Base-by-base conservation (phyloP, 2,329 filamentous ascomycete genomes). In the Plenodomus biglobosus region DNA sequence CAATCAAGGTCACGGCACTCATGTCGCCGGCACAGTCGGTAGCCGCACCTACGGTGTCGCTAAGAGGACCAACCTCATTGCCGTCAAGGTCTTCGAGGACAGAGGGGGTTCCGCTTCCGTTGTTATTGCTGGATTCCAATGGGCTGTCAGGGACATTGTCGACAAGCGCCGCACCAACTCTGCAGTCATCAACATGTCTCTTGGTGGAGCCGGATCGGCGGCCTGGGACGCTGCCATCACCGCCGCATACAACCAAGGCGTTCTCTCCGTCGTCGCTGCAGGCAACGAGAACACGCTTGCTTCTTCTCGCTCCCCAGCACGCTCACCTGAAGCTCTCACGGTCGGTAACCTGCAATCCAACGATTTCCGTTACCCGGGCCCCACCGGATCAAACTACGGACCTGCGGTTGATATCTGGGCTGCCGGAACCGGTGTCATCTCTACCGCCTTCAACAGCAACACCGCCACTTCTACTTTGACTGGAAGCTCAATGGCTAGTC, bases 401-500 rank as follows among this genome's bases (percentile, higher is more conserved):
- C 52, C 62, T n/a, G 62, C 53, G 10, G 68, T 75, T 27, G 68
- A 73, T 22, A 63, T 75, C 40, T 73, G 68, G 34, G 72, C 70
- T 8, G 59, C 71, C 5, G 72, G 72, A 8, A 70, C 66, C 2
- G 52, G 58, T n/a, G 61, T 76, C 21, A 61, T 75, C 0, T 79
- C 75, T 50, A 71, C 81, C 10, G 82, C 75, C 30, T 62, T 63
- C 40, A 70, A 66, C 32, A 78, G 70, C 17, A 74, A 79, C 19
- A 77, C 48, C 17, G 59, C 59, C 1, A 63, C 55, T 65, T 70
- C 70, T 40, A 74, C 62, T 21, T 75, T 83, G 59, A 79, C 75
- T 13, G 84, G 84, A 27, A 86, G 84, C 5, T 83, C 78, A 30
- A 85, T 85, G 83, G 84, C 86, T 20, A 79, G 80, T 11, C 86